phyloP scores from a whole-genome alignment of 192 early-diverging fungal species.

The Linnemannia zychae region DNA sequence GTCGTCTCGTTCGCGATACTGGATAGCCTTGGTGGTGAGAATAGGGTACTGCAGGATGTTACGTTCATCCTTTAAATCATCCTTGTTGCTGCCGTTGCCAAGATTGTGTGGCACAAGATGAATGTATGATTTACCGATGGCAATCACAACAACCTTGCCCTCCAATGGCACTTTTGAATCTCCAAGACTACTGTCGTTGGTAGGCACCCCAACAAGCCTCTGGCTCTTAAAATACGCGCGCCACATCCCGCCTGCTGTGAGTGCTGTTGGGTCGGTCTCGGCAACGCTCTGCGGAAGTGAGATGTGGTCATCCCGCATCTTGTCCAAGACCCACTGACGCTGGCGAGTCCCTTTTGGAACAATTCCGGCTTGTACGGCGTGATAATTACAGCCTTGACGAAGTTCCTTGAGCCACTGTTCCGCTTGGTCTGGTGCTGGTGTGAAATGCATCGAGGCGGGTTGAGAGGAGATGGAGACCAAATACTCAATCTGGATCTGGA shows the following conservation, averaged over 20 bases:
- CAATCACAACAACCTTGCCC: constrained; percentile 42
- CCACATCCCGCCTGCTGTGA: constrained; percentile 54
- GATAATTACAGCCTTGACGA: constrained; percentile 50
- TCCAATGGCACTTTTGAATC: constrained; percentile 44
- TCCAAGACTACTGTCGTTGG: neutral
- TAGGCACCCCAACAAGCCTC: constrained; percentile 41
- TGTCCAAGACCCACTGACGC: constrained; percentile 51
- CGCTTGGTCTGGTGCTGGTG: constrained; percentile 34
- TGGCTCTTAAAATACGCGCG: constrained; percentile 45
- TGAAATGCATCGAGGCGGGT: constrained; percentile 49
- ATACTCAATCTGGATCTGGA: constrained; percentile 45
- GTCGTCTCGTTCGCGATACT: constrained; percentile 37
- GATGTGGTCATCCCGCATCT: constrained; percentile 39
- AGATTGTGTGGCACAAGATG: constrained; percentile 52
- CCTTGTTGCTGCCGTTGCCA: constrained; percentile 51
- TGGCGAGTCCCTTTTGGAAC: constrained; percentile 51
- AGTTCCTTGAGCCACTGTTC: constrained; percentile 41
- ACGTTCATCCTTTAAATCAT: constrained; percentile 53
- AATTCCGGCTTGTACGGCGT: constrained; percentile 39
- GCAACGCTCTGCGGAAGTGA: constrained; percentile 44
- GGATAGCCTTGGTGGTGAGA: constrained; percentile 37
- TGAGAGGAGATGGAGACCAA: constrained; percentile 50
- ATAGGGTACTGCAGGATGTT: constrained; percentile 49
- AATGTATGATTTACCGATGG: constrained; percentile 42
- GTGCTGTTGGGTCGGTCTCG: constrained; percentile 42